Base-by-base conservation (phyloP, 169 alveolate species). In the Plasmodium inui region DNA sequence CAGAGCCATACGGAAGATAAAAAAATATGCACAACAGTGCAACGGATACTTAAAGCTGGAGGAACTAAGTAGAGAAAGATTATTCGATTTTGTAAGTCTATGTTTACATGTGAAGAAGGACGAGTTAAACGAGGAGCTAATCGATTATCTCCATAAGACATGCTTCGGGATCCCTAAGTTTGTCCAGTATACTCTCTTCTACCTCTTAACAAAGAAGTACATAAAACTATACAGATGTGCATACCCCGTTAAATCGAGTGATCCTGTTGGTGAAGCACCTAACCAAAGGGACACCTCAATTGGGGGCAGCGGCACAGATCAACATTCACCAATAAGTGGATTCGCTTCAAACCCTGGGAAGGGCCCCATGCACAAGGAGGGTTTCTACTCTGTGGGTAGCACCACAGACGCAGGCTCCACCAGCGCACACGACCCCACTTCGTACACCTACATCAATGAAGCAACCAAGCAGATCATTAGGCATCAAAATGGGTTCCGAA, bases 121-220 rank as follows among this genome's bases (percentile, higher is more conserved):
- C 19, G 90, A 92, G 86, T 74, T 95, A 37, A 86, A 85, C 22
- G 84, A 53, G 28, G 92, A 92, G 74, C 57, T 95, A 14, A 93
- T 95, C 32, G 93, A 95, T 50, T 95, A 95, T 78, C 88, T 95
- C 7, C 79, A 95, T 34, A 84, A 95, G 41, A 91, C 93, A 0
- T 95, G 96, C 61, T 95, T 93, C 81, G 96, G 96, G 14, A 86
- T 95, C 22, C 96, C 96, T 0, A 93, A 95, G 46, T 95, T 93
- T 81, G 94, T 95, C 1, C 93, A 92, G 74, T 83, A 92, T 37
- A 95, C 96, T 22, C 57, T 95, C 41, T 92, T 85, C 67, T 95
- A 92, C 67, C 72, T 95, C 5, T 61, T 95, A 57, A 89, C 82
- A 41, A 95, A 92, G 81, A 92, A 81, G 19, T 90, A 93, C 26